A percentile compares a stretch with the other conserved stretches of the same genome.
Evolutionary conservation across 306 rosid species (phyloP).

Genomic region (Cicer pinnatifidum): DNA sequence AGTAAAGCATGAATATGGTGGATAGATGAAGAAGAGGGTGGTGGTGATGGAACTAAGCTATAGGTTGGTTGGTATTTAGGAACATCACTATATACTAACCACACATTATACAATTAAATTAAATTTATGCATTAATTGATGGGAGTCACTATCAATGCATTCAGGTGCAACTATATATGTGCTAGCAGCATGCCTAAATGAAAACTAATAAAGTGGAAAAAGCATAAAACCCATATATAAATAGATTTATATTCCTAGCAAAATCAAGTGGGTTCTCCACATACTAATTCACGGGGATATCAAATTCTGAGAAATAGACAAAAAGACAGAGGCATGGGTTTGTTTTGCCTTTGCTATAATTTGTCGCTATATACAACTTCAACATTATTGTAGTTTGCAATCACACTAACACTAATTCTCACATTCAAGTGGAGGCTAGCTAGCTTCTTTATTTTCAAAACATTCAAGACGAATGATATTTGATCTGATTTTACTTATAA

Average conservation of each 20-base stretch:
- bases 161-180: slow-evolving; percentile 44
- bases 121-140: slow-evolving; percentile 9
- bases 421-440: too few relatives aligned
- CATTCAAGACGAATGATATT: too few relatives aligned
- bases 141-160: slow-evolving; percentile 51
- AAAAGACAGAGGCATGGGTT: slow-evolving; percentile 31
- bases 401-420: slow-evolving; percentile 17
- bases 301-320: slow-evolving; percentile 42
- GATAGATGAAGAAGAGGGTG: slow-evolving; percentile 59
- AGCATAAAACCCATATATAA: slow-evolving; percentile 42
- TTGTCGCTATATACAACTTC: slow-evolving; percentile 13
- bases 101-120: slow-evolving; percentile 37
- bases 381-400: slow-evolving; percentile 15
- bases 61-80: slow-evolving; percentile 50
- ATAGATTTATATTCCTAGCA: slow-evolving; percentile 50
- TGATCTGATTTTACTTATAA: too few relatives aligned
- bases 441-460: too few relatives aligned
- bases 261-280: slow-evolving; percentile 55
- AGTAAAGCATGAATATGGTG: slow-evolving; percentile 55
- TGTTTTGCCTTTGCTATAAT: slow-evolving; percentile 33
- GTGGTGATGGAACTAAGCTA: slow-evolving; percentile 39
- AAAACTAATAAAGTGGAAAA: slow-evolving; percentile 46
- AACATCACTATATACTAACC: slow-evolving; percentile 49
- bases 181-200: slow-evolving; percentile 40
- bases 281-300: slow-evolving; percentile 40